Evolutionary conservation across 2,329 filamentous ascomycete species (phyloP).

Genomic region (Cucurbitaria berberidis): DNA sequence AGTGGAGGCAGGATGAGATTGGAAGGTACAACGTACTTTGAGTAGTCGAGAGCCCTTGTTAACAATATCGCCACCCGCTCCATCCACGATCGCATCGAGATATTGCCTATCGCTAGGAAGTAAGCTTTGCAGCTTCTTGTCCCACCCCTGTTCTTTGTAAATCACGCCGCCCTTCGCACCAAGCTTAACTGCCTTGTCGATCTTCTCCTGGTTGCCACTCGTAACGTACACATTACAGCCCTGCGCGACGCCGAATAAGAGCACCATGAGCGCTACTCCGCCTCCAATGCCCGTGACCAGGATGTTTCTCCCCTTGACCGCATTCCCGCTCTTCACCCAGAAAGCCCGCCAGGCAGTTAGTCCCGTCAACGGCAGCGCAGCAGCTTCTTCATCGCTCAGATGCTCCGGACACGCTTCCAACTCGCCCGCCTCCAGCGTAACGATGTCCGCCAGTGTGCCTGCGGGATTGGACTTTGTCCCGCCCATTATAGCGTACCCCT

Average conservation of each 20-base stretch:
- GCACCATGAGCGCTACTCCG: conserved; percentile 81
- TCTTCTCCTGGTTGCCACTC: conserved; percentile 75
- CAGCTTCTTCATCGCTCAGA: conserved; percentile 74
- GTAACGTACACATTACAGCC: conserved; percentile 81
- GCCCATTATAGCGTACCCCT: conserved; percentile 69
- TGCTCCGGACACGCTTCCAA: conserved; percentile 78
- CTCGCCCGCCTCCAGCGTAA: conserved; percentile 72
- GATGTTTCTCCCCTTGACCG: conserved; percentile 71
- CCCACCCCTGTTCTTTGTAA: conserved; percentile 82
- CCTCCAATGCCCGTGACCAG: conserved; percentile 92
- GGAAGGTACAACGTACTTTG: conserved; percentile 55
- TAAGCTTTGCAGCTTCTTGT: conserved; percentile 70
- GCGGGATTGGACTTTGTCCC: conserved; percentile 68
- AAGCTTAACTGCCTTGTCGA: conserved; percentile 71
- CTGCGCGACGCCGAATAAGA: conserved; percentile 79
- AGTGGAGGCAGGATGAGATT: background rate
- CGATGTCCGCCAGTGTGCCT: conserved; percentile 77
- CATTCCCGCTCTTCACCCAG: conserved; percentile 75
- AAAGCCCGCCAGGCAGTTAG: conserved; percentile 88
- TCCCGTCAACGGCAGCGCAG: conserved; percentile 83
- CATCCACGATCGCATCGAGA: conserved; percentile 86
- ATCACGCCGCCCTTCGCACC: conserved; percentile 82
- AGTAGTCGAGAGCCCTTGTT: conserved; percentile 70
- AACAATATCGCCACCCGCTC: conserved; percentile 87
- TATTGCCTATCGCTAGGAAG: conserved; percentile 71